Conservation (phyloP, 768 basidiomycete genomes). For the Hortiboletus campestris region DNA sequence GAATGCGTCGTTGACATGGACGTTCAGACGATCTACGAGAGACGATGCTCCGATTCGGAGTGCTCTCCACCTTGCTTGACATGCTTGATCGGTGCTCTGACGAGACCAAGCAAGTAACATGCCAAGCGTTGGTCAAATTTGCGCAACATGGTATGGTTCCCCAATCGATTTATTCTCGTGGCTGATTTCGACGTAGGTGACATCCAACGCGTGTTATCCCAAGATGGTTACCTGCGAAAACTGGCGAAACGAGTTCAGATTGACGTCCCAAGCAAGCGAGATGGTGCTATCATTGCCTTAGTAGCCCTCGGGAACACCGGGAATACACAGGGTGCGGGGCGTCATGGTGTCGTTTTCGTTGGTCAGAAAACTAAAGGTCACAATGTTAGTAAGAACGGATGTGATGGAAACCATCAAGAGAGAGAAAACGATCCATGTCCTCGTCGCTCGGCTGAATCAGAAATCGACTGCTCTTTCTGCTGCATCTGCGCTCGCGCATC, state of each 20-base stretch:
- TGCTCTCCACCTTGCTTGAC: constrained; percentile 17
- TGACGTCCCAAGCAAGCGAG: constrained; percentile 4
- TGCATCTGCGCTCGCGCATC: constrained; percentile 15
- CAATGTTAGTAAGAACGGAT: not conserved
- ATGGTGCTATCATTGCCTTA: constrained; percentile 19
- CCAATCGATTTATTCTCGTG: not conserved
- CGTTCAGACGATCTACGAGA: constrained; percentile 18
- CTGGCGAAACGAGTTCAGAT: constrained; percentile 18
- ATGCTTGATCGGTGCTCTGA: constrained; percentile 22
- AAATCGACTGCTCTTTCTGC: constrained; percentile 21
- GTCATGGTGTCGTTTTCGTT: not conserved
- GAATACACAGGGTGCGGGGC: not conserved
- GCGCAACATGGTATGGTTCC: constrained; percentile 14
- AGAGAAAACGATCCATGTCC: constrained; percentile 12
- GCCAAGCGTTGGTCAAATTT: constrained; percentile 16
- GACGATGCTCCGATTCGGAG: constrained; percentile 15
- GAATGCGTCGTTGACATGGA: not conserved
- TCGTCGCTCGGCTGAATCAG: constrained; percentile 15
- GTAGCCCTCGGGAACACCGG: constrained; percentile 16
- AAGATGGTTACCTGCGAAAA: constrained; percentile 5
- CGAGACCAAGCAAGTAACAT: constrained; percentile 14
- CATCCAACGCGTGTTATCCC: not conserved
- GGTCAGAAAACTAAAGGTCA: not conserved
- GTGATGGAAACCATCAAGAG: constrained; percentile 16
- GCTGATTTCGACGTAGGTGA: constrained; percentile 9